phyloP scores from a whole-genome alignment of 2,329 filamentous ascomycete species.

The Ophiostoma himal-ulmi region DNA sequence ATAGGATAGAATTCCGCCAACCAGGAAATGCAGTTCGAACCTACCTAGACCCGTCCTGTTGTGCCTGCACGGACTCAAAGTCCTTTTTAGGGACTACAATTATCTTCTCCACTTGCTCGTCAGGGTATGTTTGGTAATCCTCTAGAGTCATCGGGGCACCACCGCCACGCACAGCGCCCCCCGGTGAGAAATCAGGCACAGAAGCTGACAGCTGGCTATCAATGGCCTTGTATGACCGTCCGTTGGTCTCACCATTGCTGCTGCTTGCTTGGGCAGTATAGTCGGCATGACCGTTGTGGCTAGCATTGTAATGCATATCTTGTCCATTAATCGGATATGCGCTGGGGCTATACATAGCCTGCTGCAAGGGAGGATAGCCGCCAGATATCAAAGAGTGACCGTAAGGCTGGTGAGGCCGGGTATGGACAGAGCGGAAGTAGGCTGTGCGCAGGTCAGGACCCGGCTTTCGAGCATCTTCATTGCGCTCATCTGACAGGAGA shows the following conservation, averaged over 20 bases:
- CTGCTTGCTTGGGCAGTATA: slow-evolving; percentile 29
- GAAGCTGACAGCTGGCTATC: slow-evolving; percentile 55
- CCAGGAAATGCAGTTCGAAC: neutral
- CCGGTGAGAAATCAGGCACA: slow-evolving; percentile 57
- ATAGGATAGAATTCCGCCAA: neutral
- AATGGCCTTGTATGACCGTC: slow-evolving; percentile 34
- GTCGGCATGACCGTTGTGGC: slow-evolving; percentile 22
- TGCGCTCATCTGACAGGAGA: slow-evolving; percentile 63
- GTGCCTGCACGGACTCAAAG: slow-evolving; percentile 18
- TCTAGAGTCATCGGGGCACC: slow-evolving; percentile 30
- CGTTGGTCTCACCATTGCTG: slow-evolving; percentile 36
- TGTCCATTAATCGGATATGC: slow-evolving; percentile 30
- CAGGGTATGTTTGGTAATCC: slow-evolving; percentile 32
- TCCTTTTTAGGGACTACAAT: slow-evolving; percentile 29
- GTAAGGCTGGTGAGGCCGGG: slow-evolving; percentile 24
- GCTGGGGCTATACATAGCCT: slow-evolving; percentile 26
- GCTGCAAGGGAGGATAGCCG: slow-evolving; percentile 30
- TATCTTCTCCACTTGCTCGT: slow-evolving; percentile 32
- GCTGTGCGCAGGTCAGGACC: slow-evolving; percentile 43
- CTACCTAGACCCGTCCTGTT: slow-evolving; percentile 11
- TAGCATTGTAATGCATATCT: slow-evolving; percentile 31
- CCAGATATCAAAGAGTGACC: slow-evolving; percentile 31
- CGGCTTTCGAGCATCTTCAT: slow-evolving; percentile 65
- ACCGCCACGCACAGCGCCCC: slow-evolving; percentile 16
- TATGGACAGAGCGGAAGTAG: slow-evolving; percentile 32